Conservation (phyloP, 306 rosid species). For the Quercus aquifolioides region DNA sequence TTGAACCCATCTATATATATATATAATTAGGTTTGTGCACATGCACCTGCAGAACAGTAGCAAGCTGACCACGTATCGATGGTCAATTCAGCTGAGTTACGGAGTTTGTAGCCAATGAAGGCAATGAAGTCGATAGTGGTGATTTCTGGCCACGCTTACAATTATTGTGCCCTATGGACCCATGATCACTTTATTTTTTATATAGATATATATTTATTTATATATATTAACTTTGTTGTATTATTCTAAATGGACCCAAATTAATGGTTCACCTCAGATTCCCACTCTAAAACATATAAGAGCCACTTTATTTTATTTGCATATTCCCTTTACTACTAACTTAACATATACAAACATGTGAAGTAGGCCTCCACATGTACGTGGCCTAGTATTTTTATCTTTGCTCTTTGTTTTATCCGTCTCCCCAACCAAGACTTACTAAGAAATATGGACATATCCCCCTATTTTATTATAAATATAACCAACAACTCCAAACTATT, state of each 20-base stretch:
- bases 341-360: background rate
- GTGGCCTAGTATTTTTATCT: conserved; percentile 14
- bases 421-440: background rate
- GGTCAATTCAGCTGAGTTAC: no score
- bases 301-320: background rate
- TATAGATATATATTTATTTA: background rate
- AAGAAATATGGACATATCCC: background rate
- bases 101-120: background rate
- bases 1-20: no score
- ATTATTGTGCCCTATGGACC: conserved; percentile 2
- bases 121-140: background rate
- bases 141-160: background rate
- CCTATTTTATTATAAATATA: conserved; percentile 14
- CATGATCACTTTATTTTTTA: background rate
- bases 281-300: conserved; percentile 24
- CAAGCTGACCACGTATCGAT: no score
- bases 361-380: conserved; percentile 23
- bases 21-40: no score
- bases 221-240: background rate
- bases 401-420: conserved; percentile 29
- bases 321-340: conserved; percentile 17
- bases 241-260: background rate
- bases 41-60: no score
- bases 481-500: conserved; percentile 21
- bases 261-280: conserved; percentile 35